Percentiles rank a stretch among this genome's conserved stretches.
Evolutionary conservation across 768 basidiomycete genomes (phyloP).

Genomic region (Favolaschia claudopus): DNA sequence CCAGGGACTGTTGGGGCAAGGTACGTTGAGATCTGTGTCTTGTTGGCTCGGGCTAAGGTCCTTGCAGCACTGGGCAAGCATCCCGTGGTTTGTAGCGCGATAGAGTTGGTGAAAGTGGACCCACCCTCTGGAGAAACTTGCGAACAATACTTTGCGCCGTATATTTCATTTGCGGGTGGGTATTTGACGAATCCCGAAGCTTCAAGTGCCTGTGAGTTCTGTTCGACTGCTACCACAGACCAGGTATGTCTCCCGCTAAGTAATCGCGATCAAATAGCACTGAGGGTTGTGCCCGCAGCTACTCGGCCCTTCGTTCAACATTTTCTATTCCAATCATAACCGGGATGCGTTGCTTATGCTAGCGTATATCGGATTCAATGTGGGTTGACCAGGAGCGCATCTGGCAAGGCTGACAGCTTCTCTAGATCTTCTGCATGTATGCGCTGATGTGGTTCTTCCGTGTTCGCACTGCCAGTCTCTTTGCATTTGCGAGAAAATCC

Average conservation of each 20-base stretch:
- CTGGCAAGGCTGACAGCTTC: too few species aligned
- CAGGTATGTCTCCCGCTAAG: slow-evolving; percentile 29
- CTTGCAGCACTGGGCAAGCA: slow-evolving; percentile 55
- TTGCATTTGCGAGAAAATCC: too few species aligned
- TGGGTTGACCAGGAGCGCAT: slow-evolving; percentile 29
- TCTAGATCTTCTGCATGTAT: too few species aligned
- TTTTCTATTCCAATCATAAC: slow-evolving; percentile 60
- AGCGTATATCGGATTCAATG: slow-evolving; percentile 55
- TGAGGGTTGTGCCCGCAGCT: too few species aligned
- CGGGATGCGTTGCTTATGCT: slow-evolving; percentile 58
- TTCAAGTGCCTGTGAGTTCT: slow-evolving; percentile 60
- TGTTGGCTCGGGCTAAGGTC: slow-evolving; percentile 37
- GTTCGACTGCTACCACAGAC: slow-evolving; percentile 58
- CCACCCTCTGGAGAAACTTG: slow-evolving; percentile 69
- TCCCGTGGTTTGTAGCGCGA: slow-evolving; percentile 58
- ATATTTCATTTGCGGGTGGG: slow-evolving; percentile 59
- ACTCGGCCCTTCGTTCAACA: slow-evolving; percentile 67
- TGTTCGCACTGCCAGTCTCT: too few species aligned
- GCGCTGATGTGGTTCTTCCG: too few species aligned
- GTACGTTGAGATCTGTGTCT: slow-evolving; percentile 45
- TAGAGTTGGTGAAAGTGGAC: slow-evolving; percentile 66
- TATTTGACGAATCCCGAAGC: slow-evolving; percentile 65
- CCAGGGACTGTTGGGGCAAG: slow-evolving; percentile 55
- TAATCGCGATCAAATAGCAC: too few species aligned
- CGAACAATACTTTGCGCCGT: slow-evolving; percentile 54